These are phyloP conservation scores for Rhynchosporium graminicola DNA, from an alignment of 2,329 filamentous ascomycete species.

Conservation along the genomic window DNA sequence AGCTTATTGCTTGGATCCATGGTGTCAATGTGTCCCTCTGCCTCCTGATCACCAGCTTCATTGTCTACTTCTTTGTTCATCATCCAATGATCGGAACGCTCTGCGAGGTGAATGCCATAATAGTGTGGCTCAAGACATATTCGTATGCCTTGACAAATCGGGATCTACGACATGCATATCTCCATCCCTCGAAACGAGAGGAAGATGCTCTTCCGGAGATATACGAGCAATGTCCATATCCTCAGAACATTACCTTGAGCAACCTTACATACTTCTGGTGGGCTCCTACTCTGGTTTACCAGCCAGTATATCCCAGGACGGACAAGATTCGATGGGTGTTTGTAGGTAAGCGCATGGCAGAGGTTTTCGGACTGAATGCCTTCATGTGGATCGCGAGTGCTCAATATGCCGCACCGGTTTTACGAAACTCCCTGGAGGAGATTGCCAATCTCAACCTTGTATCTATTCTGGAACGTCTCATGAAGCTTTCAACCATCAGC, in stretches of 20 bases:
- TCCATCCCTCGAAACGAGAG: conserved; percentile 71
- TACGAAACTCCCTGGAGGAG: conserved; percentile 87
- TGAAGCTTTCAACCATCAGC: conserved; percentile 95
- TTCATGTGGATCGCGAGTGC: conserved; percentile 96
- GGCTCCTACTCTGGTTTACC: conserved; percentile 94
- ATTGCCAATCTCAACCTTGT: conserved; percentile 78
- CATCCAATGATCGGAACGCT: conserved; percentile 92
- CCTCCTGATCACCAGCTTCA: conserved; percentile 75
- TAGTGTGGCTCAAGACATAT: conserved; percentile 94
- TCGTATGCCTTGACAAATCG: conserved; percentile 97
- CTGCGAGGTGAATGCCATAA: conserved; percentile 86
- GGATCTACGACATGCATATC: conserved; percentile 86
- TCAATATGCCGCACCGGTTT: conserved; percentile 88
- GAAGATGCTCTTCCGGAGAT: conserved; percentile 74
- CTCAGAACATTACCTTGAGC: conserved; percentile 80
- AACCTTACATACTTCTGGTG: conserved; percentile 98
- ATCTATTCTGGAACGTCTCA: conserved; percentile 82
- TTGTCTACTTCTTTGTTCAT: conserved; percentile 88
- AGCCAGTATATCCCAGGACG: conserved; percentile 91
- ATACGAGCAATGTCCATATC: conserved; percentile 84
- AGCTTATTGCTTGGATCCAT: conserved; percentile 76
- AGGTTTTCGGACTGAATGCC: conserved; percentile 75
- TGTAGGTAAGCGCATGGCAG: conserved; percentile 77
- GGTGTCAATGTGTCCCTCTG: conserved; percentile 81
- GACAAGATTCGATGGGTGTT: conserved; percentile 82